phyloP scores from a whole-genome alignment of 345 rosid species.

The Camelina neglecta region DNA sequence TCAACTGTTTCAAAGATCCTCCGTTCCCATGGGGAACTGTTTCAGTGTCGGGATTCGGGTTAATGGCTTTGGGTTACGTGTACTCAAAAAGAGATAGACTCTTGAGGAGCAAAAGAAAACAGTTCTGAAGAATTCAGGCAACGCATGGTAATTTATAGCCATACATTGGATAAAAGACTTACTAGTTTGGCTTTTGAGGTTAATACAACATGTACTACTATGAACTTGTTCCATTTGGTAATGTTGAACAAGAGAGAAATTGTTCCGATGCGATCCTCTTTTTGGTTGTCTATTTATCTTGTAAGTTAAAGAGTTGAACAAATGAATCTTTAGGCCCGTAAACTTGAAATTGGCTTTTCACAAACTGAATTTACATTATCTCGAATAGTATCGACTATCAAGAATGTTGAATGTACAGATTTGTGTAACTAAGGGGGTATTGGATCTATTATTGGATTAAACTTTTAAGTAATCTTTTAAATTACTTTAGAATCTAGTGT shows the following conservation, averaged over 20 bases:
- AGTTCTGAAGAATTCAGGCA: constrained; percentile 61
- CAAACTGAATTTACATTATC: too few relatives aligned
- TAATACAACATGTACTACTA: constrained; percentile 35
- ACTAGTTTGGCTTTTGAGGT: constrained; percentile 26
- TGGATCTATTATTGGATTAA: too few relatives aligned
- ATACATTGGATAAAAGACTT: constrained; percentile 24
- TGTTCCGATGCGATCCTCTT: background rate
- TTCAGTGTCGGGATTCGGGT: constrained; percentile 56
- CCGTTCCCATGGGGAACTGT: constrained; percentile 87
- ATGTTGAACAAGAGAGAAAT: constrained; percentile 23
- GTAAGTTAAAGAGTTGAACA: too few relatives aligned
- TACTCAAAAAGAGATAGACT: constrained; percentile 66
- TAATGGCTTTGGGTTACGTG: constrained; percentile 64
- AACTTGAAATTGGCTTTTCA: too few relatives aligned
- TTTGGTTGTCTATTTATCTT: constrained; percentile 5
- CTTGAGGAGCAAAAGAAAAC: constrained; percentile 87
- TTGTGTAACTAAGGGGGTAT: too few relatives aligned
- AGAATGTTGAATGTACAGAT: too few relatives aligned
- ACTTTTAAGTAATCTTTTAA: too few relatives aligned
- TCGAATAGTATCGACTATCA: too few relatives aligned
- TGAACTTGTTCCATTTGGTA: constrained; percentile 36
- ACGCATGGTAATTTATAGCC: background rate
- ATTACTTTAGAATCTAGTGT: too few relatives aligned
- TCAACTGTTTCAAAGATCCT: constrained; percentile 93
- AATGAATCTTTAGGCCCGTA: too few relatives aligned